phyloP scores from a whole-genome alignment of 352 stramenopile genomes.

The Globisporangium paroecandrum region DNA sequence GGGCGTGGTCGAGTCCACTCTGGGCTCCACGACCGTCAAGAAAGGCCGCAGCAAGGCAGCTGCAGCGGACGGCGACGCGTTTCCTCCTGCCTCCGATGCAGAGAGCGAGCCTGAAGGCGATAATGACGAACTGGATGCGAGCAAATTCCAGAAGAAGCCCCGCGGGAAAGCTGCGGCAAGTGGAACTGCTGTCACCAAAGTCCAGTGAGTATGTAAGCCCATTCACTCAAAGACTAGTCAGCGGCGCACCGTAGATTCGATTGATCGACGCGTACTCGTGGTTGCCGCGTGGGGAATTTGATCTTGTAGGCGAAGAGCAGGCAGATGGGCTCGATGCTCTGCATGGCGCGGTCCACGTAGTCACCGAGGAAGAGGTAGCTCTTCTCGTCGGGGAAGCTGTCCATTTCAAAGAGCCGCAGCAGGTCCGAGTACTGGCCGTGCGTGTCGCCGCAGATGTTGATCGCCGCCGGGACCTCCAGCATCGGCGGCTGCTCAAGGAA shows the following conservation, averaged over 20 bases:
- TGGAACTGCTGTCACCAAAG: slow-evolving; percentile 28
- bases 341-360: slow-evolving; percentile 88
- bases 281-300: slow-evolving; percentile 83
- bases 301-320: slow-evolving; percentile 86
- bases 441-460: slow-evolving; percentile 96
- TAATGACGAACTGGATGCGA: slow-evolving; percentile 66
- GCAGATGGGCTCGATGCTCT: slow-evolving; percentile 82
- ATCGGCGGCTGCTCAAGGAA: slow-evolving; percentile 91
- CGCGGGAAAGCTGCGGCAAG: slow-evolving; percentile 27
- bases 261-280: slow-evolving; percentile 83
- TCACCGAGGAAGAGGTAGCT: slow-evolving; percentile 83
- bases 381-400: slow-evolving; percentile 83
- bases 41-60: slow-evolving; percentile 30
- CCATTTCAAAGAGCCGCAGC: slow-evolving; percentile 93
- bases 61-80: slow-evolving; percentile 40
- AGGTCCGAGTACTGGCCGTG: slow-evolving; percentile 98
- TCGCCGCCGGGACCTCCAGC: slow-evolving; percentile 90
- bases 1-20: slow-evolving; percentile 86
- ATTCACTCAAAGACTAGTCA: not conserved
- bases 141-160: slow-evolving; percentile 81
- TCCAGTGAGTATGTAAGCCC: not conserved
- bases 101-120: slow-evolving; percentile 67
- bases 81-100: slow-evolving; percentile 57
- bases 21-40: slow-evolving; percentile 51
- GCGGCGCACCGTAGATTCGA: slow-evolving; percentile 58